phyloP scores from a whole-genome alignment of 495 filamentous ascomycete species.

The Parathielavia appendiculata region DNA sequence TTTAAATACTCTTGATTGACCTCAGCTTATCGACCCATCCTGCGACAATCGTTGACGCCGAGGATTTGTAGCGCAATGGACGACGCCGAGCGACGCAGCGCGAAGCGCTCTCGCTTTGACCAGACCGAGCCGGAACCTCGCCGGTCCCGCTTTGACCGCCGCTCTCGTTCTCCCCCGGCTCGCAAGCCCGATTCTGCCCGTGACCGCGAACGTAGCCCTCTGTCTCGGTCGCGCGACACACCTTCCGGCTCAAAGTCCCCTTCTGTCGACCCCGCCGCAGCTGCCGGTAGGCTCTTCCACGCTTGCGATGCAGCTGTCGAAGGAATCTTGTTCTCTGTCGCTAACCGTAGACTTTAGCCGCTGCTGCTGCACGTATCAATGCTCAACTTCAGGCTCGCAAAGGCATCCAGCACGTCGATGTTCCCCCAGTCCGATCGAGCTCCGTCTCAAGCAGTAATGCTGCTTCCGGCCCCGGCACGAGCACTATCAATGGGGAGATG shows the following conservation, averaged over 20 bases:
- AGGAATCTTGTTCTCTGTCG: background rate
- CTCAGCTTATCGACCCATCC: background rate
- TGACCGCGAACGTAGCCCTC: conserved; percentile 78
- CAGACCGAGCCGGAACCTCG: conserved; percentile 75
- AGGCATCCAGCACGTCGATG: conserved; percentile 89
- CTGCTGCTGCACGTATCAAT: conserved; percentile 90
- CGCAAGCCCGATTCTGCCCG: conserved; percentile 54
- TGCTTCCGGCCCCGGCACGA: conserved; percentile 24
- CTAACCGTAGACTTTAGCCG: conserved; percentile 53
- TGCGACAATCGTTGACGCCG: background rate
- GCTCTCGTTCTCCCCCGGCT: conserved; percentile 74
- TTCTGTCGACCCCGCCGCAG: conserved; percentile 69
- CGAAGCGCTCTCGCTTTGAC: conserved; percentile 88
- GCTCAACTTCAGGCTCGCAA: conserved; percentile 88
- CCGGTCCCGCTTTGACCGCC: conserved; percentile 76
- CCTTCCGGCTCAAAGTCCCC: conserved; percentile 41
- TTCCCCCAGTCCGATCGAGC: conserved; percentile 71
- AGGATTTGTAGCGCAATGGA: conserved; percentile 51
- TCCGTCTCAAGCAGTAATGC: conserved; percentile 27
- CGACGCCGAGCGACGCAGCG: conserved; percentile 66
- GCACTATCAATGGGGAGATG: conserved; percentile 70
- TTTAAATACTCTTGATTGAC: background rate
- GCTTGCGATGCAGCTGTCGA: background rate
- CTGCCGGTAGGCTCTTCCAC: conserved; percentile 59
- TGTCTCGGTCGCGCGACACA: conserved; percentile 54